These are phyloP conservation scores for Lactarius sanguifluus DNA, from an alignment of 768 basidiomycete genomes.

Conservation along the genomic window DNA sequence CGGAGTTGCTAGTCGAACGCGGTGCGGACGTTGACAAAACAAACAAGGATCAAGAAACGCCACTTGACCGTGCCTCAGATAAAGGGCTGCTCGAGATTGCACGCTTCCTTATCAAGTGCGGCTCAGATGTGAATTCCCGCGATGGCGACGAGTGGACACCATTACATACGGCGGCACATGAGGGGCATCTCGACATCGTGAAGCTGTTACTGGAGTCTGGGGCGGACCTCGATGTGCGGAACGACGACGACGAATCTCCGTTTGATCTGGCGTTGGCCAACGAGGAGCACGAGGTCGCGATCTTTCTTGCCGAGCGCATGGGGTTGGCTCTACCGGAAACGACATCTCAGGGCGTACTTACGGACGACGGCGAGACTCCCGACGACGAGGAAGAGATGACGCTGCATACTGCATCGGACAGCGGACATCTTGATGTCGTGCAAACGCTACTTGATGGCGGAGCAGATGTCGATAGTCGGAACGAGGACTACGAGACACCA, in stretches of 20 bases:
- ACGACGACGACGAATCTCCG: neutral
- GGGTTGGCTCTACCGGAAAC: neutral
- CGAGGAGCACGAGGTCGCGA: neutral
- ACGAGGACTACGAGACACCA: neutral
- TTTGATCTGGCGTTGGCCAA: neutral
- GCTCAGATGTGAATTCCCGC: neutral
- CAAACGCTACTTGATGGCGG: neutral
- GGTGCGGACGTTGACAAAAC: neutral
- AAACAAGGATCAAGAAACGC: neutral
- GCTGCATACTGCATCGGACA: neutral
- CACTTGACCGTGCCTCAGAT: neutral
- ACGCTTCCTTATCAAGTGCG: neutral
- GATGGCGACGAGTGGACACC: neutral
- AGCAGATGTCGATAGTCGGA: neutral
- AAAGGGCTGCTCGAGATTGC: neutral
- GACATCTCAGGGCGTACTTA: neutral
- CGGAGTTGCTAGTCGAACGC: neutral
- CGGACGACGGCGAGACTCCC: neutral
- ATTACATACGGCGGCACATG: neutral
- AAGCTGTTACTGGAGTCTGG: neutral
- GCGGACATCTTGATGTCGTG: neutral
- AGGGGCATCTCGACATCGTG: neutral
- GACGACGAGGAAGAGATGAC: neutral
- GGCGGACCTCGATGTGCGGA: neutral
- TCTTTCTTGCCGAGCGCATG: neutral